phyloP scores from a whole-genome alignment of 2,329 filamentous ascomycete species.

The Capronia americana region DNA sequence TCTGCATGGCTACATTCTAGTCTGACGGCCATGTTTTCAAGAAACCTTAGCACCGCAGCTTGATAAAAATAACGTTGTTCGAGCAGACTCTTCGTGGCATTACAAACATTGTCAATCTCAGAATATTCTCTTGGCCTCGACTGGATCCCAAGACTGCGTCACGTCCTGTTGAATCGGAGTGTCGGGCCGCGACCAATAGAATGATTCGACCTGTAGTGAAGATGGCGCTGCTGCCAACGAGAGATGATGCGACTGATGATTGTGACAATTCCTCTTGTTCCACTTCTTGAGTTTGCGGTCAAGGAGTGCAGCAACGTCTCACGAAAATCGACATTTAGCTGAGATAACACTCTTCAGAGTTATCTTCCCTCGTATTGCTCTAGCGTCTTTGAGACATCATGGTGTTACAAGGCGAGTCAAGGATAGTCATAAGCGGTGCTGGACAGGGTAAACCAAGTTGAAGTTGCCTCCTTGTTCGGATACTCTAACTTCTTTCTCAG shows the following conservation, averaged over 20 bases:
- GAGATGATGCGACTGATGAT: neutral
- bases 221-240: neutral
- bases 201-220: neutral
- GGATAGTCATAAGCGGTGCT: neutral
- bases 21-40: too few species aligned
- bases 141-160: neutral
- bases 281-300: neutral
- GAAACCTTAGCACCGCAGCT: too few species aligned
- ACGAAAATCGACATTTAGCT: neutral
- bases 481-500: slow-evolving; percentile 30
- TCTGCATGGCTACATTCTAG: too few species aligned
- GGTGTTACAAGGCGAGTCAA: neutral
- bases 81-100: too few species aligned
- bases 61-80: too few species aligned
- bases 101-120: too few species aligned
- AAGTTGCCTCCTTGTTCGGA: neutral
- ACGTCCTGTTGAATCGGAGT: neutral
- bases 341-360: neutral
- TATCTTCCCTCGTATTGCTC: neutral
- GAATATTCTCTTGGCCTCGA: neutral
- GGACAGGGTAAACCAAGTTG: neutral
- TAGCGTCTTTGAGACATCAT: neutral
- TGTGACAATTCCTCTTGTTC: neutral
- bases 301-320: neutral
- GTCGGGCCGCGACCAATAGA: neutral